A percentile compares a stretch with the other conserved stretches of the same genome.
These are phyloP conservation scores for Psophocarpus tetragonolobus DNA, from an alignment of 306 rosid genomes.

Conservation along the genomic window DNA sequence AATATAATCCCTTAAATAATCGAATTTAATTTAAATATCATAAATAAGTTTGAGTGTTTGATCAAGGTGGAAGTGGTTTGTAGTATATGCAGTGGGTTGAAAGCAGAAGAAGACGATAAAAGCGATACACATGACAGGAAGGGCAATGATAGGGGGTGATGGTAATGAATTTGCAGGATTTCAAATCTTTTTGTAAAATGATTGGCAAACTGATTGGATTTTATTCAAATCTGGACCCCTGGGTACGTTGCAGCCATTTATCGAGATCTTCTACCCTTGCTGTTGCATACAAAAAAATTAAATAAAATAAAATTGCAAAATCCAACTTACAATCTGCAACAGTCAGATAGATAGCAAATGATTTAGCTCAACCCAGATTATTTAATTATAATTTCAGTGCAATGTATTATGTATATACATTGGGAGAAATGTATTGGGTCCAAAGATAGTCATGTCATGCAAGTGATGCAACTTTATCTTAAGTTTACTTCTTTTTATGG, in stretches of 20 bases:
- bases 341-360: conserved; percentile 7
- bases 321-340: conserved; percentile 15
- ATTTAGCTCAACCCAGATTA: background rate
- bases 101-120: conserved; percentile 16
- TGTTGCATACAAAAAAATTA: conserved; percentile 17
- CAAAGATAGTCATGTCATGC: background rate
- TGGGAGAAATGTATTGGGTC: conserved; percentile 10
- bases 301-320: no score
- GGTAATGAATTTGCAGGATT: conserved; percentile 9
- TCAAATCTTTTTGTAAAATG: conserved; percentile 35
- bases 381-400: background rate
- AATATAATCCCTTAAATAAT: background rate
- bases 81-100: no score
- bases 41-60: no score
- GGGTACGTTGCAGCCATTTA: background rate
- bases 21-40: background rate
- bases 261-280: conserved; percentile 16
- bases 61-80: no score
- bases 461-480: background rate
- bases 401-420: background rate
- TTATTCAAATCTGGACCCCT: conserved; percentile 34
- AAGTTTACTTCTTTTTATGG: background rate
- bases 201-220: conserved; percentile 39
- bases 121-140: conserved; percentile 30
- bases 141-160: conserved; percentile 20